Evolutionary conservation across 306 rosid genomes (phyloP), one percentile per base, ranked within the genome.

Genomic region (Citrullus mucosospermus): DNA sequence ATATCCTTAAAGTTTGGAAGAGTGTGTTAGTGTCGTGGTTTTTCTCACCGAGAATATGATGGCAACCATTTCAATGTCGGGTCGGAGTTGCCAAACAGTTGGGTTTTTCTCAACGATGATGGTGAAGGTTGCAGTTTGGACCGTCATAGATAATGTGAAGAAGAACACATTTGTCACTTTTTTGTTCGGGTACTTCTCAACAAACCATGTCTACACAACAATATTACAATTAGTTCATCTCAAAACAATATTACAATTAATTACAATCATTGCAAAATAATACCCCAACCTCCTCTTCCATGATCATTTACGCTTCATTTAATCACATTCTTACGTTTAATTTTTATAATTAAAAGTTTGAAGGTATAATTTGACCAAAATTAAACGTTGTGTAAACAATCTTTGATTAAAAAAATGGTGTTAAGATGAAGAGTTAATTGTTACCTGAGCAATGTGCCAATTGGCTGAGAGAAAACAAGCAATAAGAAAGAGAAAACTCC

Each of bases 391-490:
- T 46, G 51, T 10, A 46, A 46, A 6, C 51, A 46, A 46, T 46
- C 51, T 25, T 25, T 25, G 1, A 25, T 25, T 25, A 25, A 25
- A 25, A 25, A 25, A 25, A 25, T 25, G 25, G 25, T 25, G 28
- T 25, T 25, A 0, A 25, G 28, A 25, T 25, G 28, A 25, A 25
- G 28, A 25, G 28, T 25, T 25, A 43, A 43, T 8, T 43, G 1
- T 14, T 53, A 85, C 88, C 88, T 83, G 86, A 13, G 61, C 75
- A 5, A 86, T 83, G 79, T 79, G 76, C 88, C 88, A 86, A 78
- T 28, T 56, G 20, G 88, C 81, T 30, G 88, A 76, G 3, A 83
- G 63, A 20, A 86, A 32, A 66, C 84, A 75, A 9, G 34, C 67
- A 41, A 86, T 75, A 22, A 82, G 58, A 60, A 83, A 81, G 32